Percentiles rank a stretch among this genome's conserved stretches.
These are phyloP conservation scores for Periconia sp. DNA, from an alignment of 2,329 filamentous ascomycete genomes.

Conservation along the genomic window DNA sequence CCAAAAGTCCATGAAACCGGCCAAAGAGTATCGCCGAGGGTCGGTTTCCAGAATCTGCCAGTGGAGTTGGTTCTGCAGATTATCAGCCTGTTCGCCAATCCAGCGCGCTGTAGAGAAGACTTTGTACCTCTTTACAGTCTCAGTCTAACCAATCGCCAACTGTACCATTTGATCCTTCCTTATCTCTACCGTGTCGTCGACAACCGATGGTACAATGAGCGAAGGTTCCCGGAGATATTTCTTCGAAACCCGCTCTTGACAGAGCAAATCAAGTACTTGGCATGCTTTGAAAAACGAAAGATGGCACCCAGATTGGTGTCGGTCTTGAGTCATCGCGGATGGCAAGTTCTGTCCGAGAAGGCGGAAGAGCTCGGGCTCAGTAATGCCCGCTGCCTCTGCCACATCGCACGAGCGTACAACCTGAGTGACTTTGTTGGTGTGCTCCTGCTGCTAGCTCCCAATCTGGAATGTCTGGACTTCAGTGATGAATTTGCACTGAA, in stretches of 20 bases:
- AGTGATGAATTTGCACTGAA: background rate
- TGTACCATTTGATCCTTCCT: conserved; percentile 4
- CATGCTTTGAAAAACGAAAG: background rate
- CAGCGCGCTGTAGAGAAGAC: background rate
- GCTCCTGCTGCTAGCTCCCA: conserved; percentile 4
- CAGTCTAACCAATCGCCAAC: conserved; percentile 4
- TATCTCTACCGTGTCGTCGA: background rate
- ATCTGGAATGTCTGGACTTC: conserved; percentile 3
- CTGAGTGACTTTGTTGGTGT: conserved; percentile 1
- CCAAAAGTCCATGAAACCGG: background rate
- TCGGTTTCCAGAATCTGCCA: background rate
- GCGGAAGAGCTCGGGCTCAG: conserved; percentile 2
- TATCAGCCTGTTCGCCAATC: background rate
- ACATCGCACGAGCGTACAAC: background rate
- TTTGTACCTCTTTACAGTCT: conserved; percentile 1
- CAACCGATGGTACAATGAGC: background rate
- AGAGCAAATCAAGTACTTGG: background rate
- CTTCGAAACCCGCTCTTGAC: background rate
- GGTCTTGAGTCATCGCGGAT: conserved; percentile 1
- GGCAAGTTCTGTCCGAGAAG: conserved; percentile 4
- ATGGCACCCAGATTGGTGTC: background rate
- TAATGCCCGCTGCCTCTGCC: background rate
- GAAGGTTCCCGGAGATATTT: background rate
- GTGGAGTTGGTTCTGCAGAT: background rate
- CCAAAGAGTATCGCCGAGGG: background rate